These are phyloP conservation scores for Symbiodinium pilosum DNA, from an alignment of 73 alveolate genomes.

Conservation along the genomic window DNA sequence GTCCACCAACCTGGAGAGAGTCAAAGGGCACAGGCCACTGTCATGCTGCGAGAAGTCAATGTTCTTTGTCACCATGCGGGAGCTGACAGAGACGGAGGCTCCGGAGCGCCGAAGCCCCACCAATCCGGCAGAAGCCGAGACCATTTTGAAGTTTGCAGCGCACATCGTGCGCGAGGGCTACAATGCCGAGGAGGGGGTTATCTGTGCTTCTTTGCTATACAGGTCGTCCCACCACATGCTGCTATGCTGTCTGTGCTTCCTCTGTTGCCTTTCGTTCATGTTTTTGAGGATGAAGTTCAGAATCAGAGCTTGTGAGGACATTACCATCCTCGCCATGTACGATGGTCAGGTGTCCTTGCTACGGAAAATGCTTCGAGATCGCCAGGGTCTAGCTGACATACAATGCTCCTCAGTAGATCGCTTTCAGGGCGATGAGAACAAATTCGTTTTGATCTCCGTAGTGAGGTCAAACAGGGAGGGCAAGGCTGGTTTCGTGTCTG, in stretches of 20 bases:
- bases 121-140: conserved; percentile 29
- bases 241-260: too few species aligned
- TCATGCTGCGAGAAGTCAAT: conserved; percentile 4
- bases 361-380: conserved; percentile 5
- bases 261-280: too few species aligned
- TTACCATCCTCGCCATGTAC: conserved; percentile 49
- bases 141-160: not conserved
- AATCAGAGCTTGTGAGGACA: conserved; percentile 27
- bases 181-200: too few species aligned
- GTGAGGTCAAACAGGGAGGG: conserved; percentile 44
- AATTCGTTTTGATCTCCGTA: conserved; percentile 47
- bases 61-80: conserved; percentile 59
- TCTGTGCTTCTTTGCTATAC: too few species aligned
- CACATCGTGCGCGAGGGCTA: conserved; percentile 59
- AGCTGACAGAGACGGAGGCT: conserved; percentile 32
- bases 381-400: not conserved
- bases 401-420: conserved; percentile 69
- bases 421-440: conserved; percentile 69
- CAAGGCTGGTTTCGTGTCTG: conserved; percentile 43
- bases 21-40: conserved; percentile 17
- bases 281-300: too few species aligned
- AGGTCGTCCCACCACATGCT: too few species aligned
- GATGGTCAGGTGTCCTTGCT: conserved; percentile 55
- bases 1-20: conserved; percentile 11
- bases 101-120: conserved; percentile 41